A percentile compares a stretch with the other conserved stretches of the same genome.
These are phyloP conservation scores for Leishmania aethiopica DNA, from an alignment of 208 protist species.

Conservation along the genomic window DNA sequence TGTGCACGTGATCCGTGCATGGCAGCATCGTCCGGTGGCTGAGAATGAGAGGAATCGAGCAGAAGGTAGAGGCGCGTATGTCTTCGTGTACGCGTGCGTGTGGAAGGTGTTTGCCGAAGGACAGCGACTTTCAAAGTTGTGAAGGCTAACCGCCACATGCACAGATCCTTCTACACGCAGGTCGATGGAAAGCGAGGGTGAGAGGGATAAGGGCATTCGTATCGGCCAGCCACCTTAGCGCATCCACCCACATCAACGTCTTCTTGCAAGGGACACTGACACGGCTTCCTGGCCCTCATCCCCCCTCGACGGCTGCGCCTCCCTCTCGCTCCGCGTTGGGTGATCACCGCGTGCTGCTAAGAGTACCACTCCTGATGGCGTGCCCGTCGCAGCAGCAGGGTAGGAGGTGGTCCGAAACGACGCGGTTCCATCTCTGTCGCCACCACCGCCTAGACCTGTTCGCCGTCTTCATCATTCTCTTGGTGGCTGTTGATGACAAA, in stretches of 20 bases:
- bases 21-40: too few relatives aligned
- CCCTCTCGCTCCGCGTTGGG: not conserved
- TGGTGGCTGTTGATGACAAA: not conserved
- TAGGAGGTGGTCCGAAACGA: not conserved
- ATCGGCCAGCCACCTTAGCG: not conserved
- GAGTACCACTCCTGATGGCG: not conserved
- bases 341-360: not conserved
- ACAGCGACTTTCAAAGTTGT: not conserved
- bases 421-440: not conserved
- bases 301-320: not conserved
- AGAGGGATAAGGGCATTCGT: not conserved
- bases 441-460: conserved; percentile 6
- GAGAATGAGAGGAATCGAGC: not conserved
- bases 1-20: too few relatives aligned
- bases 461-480: conserved; percentile 5
- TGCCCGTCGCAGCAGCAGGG: not conserved
- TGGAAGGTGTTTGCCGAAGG: not conserved
- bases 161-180: not conserved
- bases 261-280: not conserved
- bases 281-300: too few relatives aligned
- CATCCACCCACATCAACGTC: not conserved
- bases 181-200: not conserved
- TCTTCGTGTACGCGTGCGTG: not conserved
- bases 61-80: not conserved
- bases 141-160: not conserved